These are phyloP conservation scores for Ophiostoma fasciatum DNA, from an alignment of 2,329 filamentous ascomycete genomes.

Conservation along the genomic window DNA sequence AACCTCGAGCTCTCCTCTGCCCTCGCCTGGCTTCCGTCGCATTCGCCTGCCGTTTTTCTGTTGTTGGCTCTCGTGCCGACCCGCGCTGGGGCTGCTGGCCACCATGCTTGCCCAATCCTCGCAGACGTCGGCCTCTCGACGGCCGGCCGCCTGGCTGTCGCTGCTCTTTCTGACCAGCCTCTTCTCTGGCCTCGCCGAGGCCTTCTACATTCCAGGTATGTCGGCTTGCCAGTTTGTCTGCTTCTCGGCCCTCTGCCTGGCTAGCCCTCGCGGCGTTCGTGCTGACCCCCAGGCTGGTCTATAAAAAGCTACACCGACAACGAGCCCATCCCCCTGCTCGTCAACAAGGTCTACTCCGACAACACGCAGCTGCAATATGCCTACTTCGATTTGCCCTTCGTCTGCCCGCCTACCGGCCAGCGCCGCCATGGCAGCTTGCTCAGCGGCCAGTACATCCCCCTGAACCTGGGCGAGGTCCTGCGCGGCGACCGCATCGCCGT, in stretches of 20 bases:
- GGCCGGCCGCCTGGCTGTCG: conserved; percentile 30
- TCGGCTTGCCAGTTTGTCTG: not conserved
- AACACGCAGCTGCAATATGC: conserved; percentile 84
- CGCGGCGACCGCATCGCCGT: conserved; percentile 74
- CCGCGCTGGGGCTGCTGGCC: not conserved
- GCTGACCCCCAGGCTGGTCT: conserved; percentile 50
- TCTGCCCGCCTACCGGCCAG: conserved; percentile 62
- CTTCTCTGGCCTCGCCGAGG: conserved; percentile 32
- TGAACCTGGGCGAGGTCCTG: conserved; percentile 78
- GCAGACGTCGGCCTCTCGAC: conserved; percentile 16
- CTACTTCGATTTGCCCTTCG: conserved; percentile 77
- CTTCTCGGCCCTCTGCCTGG: too few relatives aligned
- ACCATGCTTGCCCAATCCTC: conserved; percentile 4
- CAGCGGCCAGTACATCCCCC: conserved; percentile 60
- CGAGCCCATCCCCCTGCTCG: conserved; percentile 68
- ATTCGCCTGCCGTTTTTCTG: not conserved
- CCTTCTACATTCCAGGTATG: conserved; percentile 78
- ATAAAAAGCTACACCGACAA: conserved; percentile 64
- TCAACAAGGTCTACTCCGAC: conserved; percentile 87
- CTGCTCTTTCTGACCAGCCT: conserved; percentile 23
- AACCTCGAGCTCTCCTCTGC: not conserved
- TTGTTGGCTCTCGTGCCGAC: not conserved
- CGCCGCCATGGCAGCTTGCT: conserved; percentile 51
- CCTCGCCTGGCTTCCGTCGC: not conserved
- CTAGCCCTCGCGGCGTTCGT: not conserved